Conservation (phyloP, 1,284 basidiomycete genomes). For the Sporisorium reilianum region DNA sequence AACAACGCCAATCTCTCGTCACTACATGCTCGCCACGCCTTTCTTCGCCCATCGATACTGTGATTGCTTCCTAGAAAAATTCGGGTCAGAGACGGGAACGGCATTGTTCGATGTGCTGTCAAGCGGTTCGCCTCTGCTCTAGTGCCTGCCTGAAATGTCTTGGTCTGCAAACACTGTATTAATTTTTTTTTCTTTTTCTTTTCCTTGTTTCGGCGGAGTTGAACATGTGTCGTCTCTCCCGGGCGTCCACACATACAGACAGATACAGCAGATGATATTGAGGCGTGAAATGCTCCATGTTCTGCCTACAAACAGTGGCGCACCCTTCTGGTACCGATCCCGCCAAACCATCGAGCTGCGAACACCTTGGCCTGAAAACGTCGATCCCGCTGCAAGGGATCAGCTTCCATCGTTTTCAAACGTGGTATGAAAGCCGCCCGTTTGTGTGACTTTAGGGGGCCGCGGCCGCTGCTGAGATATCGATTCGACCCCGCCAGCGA, state of each 20-base stretch:
- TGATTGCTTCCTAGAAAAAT: too few relatives aligned
- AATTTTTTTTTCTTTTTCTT: neutral
- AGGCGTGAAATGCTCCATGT: neutral
- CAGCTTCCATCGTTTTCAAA: neutral
- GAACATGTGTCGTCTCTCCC: conserved; percentile 15
- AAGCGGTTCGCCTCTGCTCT: neutral
- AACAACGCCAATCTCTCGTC: too few relatives aligned
- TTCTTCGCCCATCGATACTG: too few relatives aligned
- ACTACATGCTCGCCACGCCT: too few relatives aligned
- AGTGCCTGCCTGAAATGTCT: neutral
- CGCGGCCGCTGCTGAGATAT: neutral
- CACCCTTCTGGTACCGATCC: neutral
- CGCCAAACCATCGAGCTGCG: neutral
- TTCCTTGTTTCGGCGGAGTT: conserved; percentile 11
- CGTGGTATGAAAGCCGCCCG: too few relatives aligned
- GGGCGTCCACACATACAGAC: neutral
- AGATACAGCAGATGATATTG: too few relatives aligned
- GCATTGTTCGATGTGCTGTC: conserved; percentile 20
- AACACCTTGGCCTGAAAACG: neutral
- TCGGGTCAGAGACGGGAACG: too few relatives aligned
- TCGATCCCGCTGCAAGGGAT: neutral
- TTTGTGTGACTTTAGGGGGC: too few relatives aligned
- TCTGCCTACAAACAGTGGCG: too few relatives aligned
- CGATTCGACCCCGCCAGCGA: neutral
- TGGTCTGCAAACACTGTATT: neutral